Base-by-base conservation (phyloP, 805 yeast species). In the Saitoella complicata region DNA sequence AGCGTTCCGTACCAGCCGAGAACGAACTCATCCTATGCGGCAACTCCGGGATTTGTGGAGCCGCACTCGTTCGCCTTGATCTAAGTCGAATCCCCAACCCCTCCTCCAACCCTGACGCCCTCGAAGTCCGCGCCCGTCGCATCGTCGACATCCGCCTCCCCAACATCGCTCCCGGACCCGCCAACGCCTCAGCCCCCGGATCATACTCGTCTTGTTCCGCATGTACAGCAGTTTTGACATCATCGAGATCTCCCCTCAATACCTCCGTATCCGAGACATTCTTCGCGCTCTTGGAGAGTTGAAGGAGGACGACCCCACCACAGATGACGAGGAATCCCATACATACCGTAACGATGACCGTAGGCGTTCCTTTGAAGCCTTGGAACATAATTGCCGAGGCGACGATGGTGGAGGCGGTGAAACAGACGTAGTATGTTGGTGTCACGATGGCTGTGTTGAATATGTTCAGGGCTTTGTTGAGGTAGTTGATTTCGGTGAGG, bases 381-480 rank as follows among this genome's bases (percentile, higher is more conserved):
- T 30, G 37, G 30, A 43, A 43, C 29, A 43, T 12, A 6, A 42
- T 46, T 7, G 46, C 45, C 8, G 46, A 43, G 9, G 46, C 41
- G 7, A 43, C 32, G n/a, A 42, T 43, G 5, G 46, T 43, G 39
- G 41, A 13, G 4, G 40, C 7, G 10, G 46, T 43, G 30, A 43
- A 43, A 9, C 30, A 30, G 10, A 42, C 46, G 41, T 31, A 43
- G 31, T 43, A 42, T 5, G 39, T 42, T 7, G 46, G 46, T n/a
- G 46, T 42, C 7, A 43, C 46, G 31, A 42, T 31, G 31, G 46
- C 46, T 5, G 46, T 43, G 7, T 43, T 43, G 33, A 43, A 43
- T 10, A 43, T 43, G 21, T 43, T 42, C 5, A 43, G 40, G 8
- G 46, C 45, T 31, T 43, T 43, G 31, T 43, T 43, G 9, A 43